A percentile compares a stretch with the other conserved stretches of the same genome.
phyloP scores from a whole-genome alignment of 2,329 filamentous ascomycete species.

The Fusarium nygamai region DNA sequence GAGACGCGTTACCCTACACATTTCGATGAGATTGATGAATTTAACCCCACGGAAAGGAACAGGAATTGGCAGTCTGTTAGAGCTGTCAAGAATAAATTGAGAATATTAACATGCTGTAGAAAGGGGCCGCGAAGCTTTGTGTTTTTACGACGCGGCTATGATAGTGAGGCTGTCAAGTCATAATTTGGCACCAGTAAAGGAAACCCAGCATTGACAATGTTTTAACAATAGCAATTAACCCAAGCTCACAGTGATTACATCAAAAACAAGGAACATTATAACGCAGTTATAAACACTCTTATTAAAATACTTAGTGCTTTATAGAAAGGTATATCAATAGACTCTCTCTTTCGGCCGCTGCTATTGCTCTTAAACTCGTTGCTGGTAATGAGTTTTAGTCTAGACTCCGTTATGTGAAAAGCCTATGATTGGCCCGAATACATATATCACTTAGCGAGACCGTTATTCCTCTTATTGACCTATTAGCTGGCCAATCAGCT shows the following conservation, averaged over 20 bases:
- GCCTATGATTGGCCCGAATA: background rate
- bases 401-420: fast-evolving
- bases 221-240: too few relatives aligned
- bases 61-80: too few relatives aligned
- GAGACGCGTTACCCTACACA: background rate
- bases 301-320: background rate
- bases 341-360: fast-evolving
- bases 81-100: too few relatives aligned
- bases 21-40: background rate
- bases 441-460: background rate
- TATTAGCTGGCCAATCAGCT: background rate
- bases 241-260: too few relatives aligned
- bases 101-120: fast-evolving
- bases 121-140: fast-evolving
- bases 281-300: too few relatives aligned
- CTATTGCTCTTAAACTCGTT: fast-evolving
- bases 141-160: fast-evolving
- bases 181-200: background rate
- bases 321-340: fast-evolving
- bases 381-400: fast-evolving
- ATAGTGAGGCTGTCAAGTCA: fast-evolving
- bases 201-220: too few relatives aligned
- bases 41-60: fast-evolving
- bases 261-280: too few relatives aligned
- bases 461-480: background rate